Evolutionary conservation across 257 asterid species (phyloP).

Genomic region (Solanum commersonii): DNA sequence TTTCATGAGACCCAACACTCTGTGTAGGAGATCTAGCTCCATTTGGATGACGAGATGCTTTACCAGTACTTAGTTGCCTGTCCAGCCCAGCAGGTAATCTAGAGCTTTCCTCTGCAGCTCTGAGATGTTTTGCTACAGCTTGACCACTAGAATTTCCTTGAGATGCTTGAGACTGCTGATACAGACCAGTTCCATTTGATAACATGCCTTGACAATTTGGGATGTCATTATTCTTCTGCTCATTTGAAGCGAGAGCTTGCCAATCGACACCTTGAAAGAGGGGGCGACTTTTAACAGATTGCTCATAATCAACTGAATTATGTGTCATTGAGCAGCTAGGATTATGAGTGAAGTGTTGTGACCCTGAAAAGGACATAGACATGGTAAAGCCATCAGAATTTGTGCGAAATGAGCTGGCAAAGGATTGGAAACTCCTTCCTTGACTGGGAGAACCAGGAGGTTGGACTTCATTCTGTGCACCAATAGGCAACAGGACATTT

Average conservation of each 20-base stretch:
- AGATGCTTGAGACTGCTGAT: conserved; percentile 47
- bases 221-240: conserved; percentile 51
- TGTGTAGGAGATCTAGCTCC: conserved; percentile 30
- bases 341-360: conserved; percentile 92
- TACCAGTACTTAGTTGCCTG: conserved; percentile 48
- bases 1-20: conserved; percentile 48
- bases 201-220: conserved; percentile 37
- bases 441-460: conserved; percentile 87
- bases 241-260: conserved; percentile 80
- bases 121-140: conserved; percentile 24
- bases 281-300: conserved; percentile 90
- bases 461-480: conserved; percentile 39
- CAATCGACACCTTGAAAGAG: conserved; percentile 93
- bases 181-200: conserved; percentile 39
- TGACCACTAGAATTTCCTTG: conserved; percentile 50
- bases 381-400: conserved; percentile 85
- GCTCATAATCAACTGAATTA: conserved; percentile 63
- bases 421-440: conserved; percentile 77
- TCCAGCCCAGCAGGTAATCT: conserved; percentile 44
- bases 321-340: conserved; percentile 93
- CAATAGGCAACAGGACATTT: conserved; percentile 72
- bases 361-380: conserved; percentile 91
- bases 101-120: conserved; percentile 45
- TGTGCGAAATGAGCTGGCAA: conserved; percentile 72
- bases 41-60: conserved; percentile 9